These are phyloP conservation scores for Fusarium floridanum DNA, from an alignment of 2,329 filamentous ascomycete species.

Conservation along the genomic window DNA sequence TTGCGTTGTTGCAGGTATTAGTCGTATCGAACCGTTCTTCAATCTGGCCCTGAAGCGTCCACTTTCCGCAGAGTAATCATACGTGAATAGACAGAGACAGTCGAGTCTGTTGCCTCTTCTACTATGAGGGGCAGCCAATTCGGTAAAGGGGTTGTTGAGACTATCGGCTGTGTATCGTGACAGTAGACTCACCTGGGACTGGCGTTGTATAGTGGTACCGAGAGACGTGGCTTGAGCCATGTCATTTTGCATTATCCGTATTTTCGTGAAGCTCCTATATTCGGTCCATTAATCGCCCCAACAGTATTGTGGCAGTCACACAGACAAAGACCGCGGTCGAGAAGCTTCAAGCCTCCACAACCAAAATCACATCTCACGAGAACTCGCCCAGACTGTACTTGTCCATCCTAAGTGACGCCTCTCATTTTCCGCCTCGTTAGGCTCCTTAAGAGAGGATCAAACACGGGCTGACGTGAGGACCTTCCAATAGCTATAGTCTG, in stretches of 20 bases:
- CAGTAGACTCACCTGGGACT: not conserved
- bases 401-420: not conserved
- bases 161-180: not conserved
- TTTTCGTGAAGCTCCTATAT: not conserved
- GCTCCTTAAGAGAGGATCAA: not conserved
- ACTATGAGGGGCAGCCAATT: not conserved
- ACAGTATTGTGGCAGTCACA: not conserved
- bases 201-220: too few relatives aligned
- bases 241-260: not conserved
- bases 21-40: not conserved
- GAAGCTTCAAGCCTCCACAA: not conserved
- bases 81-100: not conserved
- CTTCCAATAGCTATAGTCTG: not conserved
- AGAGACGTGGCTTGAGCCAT: not conserved
- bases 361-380: not conserved
- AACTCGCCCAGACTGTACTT: not conserved
- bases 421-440: not conserved
- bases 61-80: not conserved
- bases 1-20: not conserved
- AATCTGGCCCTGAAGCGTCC: not conserved
- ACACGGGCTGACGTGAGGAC: not conserved
- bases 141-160: not conserved
- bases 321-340: not conserved
- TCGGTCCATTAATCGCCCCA: not conserved
- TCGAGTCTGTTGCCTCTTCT: not conserved